Evolutionary conservation across 805 yeast species (phyloP), one percentile per base, ranked within the genome.

Genomic region (Pichia phayaonensis): DNA sequence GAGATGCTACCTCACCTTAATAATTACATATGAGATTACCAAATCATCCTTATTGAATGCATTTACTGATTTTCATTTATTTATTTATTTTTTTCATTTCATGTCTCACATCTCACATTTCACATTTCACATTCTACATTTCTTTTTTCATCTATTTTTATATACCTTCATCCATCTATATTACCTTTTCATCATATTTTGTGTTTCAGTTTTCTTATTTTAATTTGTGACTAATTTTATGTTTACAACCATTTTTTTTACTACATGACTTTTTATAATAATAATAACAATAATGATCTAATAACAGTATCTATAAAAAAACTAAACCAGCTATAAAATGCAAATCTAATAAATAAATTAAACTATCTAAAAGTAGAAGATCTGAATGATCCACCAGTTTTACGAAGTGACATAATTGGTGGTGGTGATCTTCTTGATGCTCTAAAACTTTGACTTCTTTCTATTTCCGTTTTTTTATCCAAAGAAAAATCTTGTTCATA

Each of bases 391-490:
- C 41, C 38, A 16, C 36, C 8, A 8, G 36, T 31, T 13, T n/a
- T 15, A 31, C 38, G 38, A 34, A 34, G 38, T 4, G 38, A 34
- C 20, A 16, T n/a, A 34, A 16, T 11, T 4, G 38, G 38, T 16
- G 38, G 20, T 27, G 42, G 48, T 40, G 46, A 39, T 29, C 52
- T 53, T 43, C 66, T 54, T 24, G 63, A 62, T 45, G 58, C 65
- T 46, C 66, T 61, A 53, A 65, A 57, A 12, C 57, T 56, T 45
- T 61, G 64, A 0, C 61, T 50, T 31, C 68, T 56, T 44, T 66
- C 70, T 23, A 59, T 27, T 20, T 59, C 60, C 18, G 61, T 57
- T n/a, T 56, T 58, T 24, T 59, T 60, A 51, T 66, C 70, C 27
- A 59, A 21, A 2, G 60, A 45, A 43, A 59, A 65, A 10, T 61